Conservation (phyloP, 1,284 basidiomycete species). For the Ganoderma lucidum region DNA sequence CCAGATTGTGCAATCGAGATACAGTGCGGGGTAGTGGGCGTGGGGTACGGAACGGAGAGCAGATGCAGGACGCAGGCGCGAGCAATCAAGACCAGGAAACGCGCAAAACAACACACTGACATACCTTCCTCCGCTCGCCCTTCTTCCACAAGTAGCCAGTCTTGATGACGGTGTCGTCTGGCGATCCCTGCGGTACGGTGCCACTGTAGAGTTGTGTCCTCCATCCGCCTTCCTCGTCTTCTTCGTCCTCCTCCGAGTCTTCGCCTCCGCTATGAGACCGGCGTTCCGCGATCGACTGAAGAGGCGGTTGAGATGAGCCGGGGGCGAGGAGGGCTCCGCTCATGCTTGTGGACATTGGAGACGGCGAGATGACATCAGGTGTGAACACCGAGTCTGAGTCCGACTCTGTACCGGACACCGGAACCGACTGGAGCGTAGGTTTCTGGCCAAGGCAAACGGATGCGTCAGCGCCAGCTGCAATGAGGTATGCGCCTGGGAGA, state of each 20-base stretch:
- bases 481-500: constrained; percentile 12
- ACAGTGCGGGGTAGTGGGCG: constrained; percentile 21
- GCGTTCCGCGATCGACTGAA: constrained; percentile 80
- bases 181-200: constrained; percentile 47
- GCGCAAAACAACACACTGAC: constrained; percentile 34
- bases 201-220: constrained; percentile 50
- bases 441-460: constrained; percentile 30
- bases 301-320: constrained; percentile 52
- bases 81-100: constrained; percentile 23
- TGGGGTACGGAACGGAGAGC: constrained; percentile 2
- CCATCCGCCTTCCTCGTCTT: constrained; percentile 68
- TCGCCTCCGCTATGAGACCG: constrained; percentile 76
- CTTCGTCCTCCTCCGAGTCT: constrained; percentile 73
- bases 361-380: constrained; percentile 56
- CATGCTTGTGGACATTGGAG: constrained; percentile 36
- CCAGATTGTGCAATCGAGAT: constrained; percentile 29
- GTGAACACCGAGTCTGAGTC: constrained; percentile 82
- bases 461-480: constrained; percentile 19
- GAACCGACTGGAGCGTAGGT: constrained; percentile 44
- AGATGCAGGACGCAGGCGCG: constrained; percentile 13
- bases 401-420: constrained; percentile 82
- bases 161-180: constrained; percentile 84
- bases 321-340: constrained; percentile 31
- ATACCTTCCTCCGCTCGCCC: constrained; percentile 94
- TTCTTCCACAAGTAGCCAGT: constrained; percentile 88